Evolutionary conservation across 352 stramenopile species (phyloP).

Genomic region (Phytopythium oedochilum): DNA sequence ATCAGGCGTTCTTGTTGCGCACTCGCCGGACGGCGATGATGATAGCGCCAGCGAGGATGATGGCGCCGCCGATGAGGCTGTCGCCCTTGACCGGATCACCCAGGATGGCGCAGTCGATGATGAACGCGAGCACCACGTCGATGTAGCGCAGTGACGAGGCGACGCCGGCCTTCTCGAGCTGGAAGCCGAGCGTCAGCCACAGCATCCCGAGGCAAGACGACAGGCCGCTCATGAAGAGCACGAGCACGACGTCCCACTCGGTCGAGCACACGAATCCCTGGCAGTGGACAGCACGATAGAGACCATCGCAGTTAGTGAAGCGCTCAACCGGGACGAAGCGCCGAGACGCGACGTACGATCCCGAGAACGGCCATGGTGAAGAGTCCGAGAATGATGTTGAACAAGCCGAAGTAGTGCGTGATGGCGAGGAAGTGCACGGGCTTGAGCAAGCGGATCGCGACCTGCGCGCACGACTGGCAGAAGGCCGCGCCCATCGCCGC

Average conservation of each 20-base stretch:
- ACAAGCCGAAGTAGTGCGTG: constrained; percentile 36
- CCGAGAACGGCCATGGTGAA: constrained; percentile 21
- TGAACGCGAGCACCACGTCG: constrained; percentile 34
- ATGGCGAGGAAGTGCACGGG: constrained; percentile 24
- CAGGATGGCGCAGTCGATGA: constrained; percentile 29
- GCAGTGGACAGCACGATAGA: neutral
- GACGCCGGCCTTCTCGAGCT: constrained; percentile 31
- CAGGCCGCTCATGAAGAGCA: constrained; percentile 22
- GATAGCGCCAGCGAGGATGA: constrained; percentile 26
- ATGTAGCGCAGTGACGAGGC: constrained; percentile 37
- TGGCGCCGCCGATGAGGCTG: constrained; percentile 23
- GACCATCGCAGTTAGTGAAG: neutral
- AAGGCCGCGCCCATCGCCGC: constrained; percentile 37
- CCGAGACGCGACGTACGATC: constrained; percentile 18
- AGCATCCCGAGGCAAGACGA: constrained; percentile 31
- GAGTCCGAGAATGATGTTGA: constrained; percentile 23
- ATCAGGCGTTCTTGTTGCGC: neutral
- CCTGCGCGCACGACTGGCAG: constrained; percentile 45
- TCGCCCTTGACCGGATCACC: constrained; percentile 16
- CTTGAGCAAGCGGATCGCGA: constrained; percentile 49
- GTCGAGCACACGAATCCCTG: constrained; percentile 2
- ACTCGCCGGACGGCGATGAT: constrained; percentile 21
- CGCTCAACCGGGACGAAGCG: neutral
- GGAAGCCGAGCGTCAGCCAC: constrained; percentile 32
- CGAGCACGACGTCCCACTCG: constrained; percentile 12